Conservation (phyloP, 352 stramenopile genomes). For the Phytophthora constricta region DNA sequence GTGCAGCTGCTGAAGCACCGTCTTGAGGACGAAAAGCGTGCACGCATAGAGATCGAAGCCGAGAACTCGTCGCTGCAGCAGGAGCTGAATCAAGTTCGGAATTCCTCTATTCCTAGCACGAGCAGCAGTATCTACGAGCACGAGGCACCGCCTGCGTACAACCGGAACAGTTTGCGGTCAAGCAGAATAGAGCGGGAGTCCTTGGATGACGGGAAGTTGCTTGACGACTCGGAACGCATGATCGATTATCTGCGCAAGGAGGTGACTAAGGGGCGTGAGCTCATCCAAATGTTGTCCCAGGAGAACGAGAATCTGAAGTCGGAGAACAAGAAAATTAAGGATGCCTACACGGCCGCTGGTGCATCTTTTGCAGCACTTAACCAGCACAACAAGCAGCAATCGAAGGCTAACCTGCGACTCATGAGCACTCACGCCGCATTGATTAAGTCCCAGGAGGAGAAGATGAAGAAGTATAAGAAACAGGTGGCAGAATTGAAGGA, state of each 20-base stretch:
- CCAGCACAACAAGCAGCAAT: conserved; percentile 94
- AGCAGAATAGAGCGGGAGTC: conserved; percentile 48
- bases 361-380: conserved; percentile 93
- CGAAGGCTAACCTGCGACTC: conserved; percentile 91
- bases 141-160: conserved; percentile 33
- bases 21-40: conserved; percentile 81
- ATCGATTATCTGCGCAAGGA: conserved; percentile 86
- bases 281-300: conserved; percentile 64
- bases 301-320: conserved; percentile 88
- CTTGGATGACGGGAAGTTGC: conserved; percentile 68
- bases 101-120: conserved; percentile 44
- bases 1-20: conserved; percentile 76
- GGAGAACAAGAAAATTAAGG: conserved; percentile 92
- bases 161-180: conserved; percentile 31
- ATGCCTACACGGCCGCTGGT: conserved; percentile 92
- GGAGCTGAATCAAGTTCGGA: conserved; percentile 65
- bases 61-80: conserved; percentile 80
- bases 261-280: conserved; percentile 75
- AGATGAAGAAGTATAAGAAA: conserved; percentile 92
- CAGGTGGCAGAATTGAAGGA: conserved; percentile 85
- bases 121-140: conserved; percentile 52
- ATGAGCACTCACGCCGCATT: conserved; percentile 87
- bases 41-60: conserved; percentile 71
- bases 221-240: conserved; percentile 87
- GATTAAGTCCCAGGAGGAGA: conserved; percentile 90